phyloP scores from a whole-genome alignment of 257 asterid species.

The Plantago elongata region DNA sequence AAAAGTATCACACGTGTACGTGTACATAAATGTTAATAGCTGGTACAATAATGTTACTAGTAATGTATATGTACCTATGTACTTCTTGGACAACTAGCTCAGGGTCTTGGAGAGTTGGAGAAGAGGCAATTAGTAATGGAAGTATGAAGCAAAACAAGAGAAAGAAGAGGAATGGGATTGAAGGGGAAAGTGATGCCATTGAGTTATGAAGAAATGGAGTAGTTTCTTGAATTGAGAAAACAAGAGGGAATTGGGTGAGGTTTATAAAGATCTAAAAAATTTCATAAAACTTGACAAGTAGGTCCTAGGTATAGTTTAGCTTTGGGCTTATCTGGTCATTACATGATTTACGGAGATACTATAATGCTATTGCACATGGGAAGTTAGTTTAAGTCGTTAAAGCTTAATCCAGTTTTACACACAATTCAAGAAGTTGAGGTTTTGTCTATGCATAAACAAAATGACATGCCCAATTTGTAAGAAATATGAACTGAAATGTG shows the following conservation, averaged over 20 bases:
- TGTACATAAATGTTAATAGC: neutral
- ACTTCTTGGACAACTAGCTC: constrained; percentile 59
- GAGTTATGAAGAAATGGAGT: constrained; percentile 2
- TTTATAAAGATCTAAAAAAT: constrained; percentile 24
- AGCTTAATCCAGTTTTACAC: neutral
- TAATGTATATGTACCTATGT: constrained; percentile 35
- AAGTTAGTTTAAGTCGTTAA: constrained; percentile 3
- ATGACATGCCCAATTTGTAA: too few species aligned
- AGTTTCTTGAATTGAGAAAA: constrained; percentile 7
- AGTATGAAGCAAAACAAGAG: constrained; percentile 22
- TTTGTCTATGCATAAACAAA: too few species aligned
- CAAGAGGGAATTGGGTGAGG: constrained; percentile 22
- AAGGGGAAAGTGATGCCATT: constrained; percentile 31
- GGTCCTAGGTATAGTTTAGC: neutral
- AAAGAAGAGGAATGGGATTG: constrained; percentile 22
- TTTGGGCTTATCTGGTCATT: neutral
- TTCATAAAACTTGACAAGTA: neutral
- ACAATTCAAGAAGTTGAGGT: neutral
- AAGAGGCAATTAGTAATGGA: constrained; percentile 45
- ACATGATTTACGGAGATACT: constrained; percentile 1
- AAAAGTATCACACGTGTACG: too few species aligned
- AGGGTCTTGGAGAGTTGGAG: constrained; percentile 38
- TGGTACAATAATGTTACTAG: too few species aligned
- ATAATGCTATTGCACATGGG: too few species aligned
- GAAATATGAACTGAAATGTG: too few species aligned